phyloP scores from a whole-genome alignment of 2,329 filamentous ascomycete genomes.

The Cyanodermella asteris region DNA sequence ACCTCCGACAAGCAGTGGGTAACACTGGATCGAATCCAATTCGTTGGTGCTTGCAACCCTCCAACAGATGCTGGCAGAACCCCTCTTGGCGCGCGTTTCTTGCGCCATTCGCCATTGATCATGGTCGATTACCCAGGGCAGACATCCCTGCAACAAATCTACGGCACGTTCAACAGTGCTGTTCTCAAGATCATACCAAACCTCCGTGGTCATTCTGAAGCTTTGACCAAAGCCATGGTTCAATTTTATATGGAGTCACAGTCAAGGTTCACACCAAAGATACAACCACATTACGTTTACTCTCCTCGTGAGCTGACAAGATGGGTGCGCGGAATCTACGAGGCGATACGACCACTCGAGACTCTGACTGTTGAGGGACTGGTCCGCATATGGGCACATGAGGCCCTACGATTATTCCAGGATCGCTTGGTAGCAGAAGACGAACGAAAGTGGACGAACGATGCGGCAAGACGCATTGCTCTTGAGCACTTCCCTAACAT shows the following conservation, averaged over 20 bases:
- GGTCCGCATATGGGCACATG: constrained; percentile 93
- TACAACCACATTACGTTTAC: constrained; percentile 98
- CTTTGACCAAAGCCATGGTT: constrained; percentile 93
- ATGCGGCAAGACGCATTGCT: constrained; percentile 67
- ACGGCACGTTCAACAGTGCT: constrained; percentile 91
- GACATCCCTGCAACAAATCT: constrained; percentile 85
- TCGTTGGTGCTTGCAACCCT: constrained; percentile 95
- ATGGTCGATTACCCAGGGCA: constrained; percentile 99
- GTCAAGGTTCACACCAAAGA: constrained; percentile 79
- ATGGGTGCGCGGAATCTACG: constrained; percentile 94
- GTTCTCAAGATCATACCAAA: constrained; percentile 92
- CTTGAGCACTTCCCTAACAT: constrained; percentile 89
- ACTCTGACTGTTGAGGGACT: constrained; percentile 72
- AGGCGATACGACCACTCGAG: constrained; percentile 85
- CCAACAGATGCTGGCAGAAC: constrained; percentile 94
- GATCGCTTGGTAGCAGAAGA: constrained; percentile 90
- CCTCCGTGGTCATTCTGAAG: constrained; percentile 82
- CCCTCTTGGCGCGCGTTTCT: constrained; percentile 75
- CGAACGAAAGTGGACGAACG: constrained; percentile 85
- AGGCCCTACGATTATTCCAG: constrained; percentile 87
- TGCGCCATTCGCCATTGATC: constrained; percentile 90
- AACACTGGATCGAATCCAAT: constrained; percentile 90
- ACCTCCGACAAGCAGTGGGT: constrained; percentile 97
- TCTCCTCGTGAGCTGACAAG: constrained; percentile 93
- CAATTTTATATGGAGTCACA: constrained; percentile 90